Base-by-base conservation (phyloP, 2,329 filamentous ascomycete genomes). In the Dactylonectria estremocensis region DNA sequence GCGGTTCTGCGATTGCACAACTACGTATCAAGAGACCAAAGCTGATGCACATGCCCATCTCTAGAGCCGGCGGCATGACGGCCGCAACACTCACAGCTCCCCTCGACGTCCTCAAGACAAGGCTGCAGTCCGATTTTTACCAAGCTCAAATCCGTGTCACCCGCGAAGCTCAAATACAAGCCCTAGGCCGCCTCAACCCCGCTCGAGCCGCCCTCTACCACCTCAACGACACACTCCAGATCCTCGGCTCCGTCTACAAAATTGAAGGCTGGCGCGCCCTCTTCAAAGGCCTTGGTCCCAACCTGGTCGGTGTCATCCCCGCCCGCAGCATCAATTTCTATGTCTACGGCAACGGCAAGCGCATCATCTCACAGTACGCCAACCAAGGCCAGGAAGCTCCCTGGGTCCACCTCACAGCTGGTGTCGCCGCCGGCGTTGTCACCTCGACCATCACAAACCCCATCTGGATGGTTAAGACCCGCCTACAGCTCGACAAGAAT, bases 381-480 rank as follows among this genome's bases (percentile, higher is more conserved):
- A 94, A 95, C 81, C 77, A 89, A 73, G 90, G 92, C 55, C 79
- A 90, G 74, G 89, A 95, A 77, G 88, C 90, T 14, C 88, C 92
- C 1, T 92, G 89, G 86, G 91, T 97, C 11, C 94, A 97, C 79
- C 86, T 97, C 9, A 84, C 89, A 53, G 91, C 94, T 1, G 95
- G 93, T 5, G 90, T 93, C 1, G 86, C 88, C 16, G 95, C 95
- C 1, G 95, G 95, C 2, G 89, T 98, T 49, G 91, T 92, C 7
- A 98, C 95, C 0, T 93, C 93, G 53, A 98, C 95, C 1, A 93
- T 92, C 22, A 98, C 95, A 43, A 98, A 98, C 81, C 95, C 95
- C 1, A 97, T 98, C 77, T 98, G 95, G 95, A 88, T 98, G 70
- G 90, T 98, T 78, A 98, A 98, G 87, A 98, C 95, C 46, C 87